Percentiles rank a stretch among this genome's conserved stretches.
Conservation (phyloP, 2,329 filamentous ascomycete genomes). For the Colletotrichum kahawae region DNA sequence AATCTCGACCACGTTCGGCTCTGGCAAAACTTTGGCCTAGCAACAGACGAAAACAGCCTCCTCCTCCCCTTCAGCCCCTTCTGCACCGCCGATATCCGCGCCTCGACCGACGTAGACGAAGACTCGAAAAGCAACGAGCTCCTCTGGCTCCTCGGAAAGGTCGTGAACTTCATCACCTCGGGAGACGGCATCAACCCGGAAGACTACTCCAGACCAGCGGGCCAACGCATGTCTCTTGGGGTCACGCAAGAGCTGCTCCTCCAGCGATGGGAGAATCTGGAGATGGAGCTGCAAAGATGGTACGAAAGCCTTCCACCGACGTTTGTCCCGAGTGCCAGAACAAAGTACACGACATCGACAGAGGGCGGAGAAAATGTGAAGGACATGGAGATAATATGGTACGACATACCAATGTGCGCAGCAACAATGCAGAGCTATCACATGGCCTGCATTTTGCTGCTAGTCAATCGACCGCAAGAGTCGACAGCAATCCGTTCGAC, state of each 20-base stretch:
- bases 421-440: constrained; percentile 71
- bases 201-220: background rate
- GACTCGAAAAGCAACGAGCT: constrained; percentile 69
- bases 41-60: constrained; percentile 57
- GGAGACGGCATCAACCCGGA: constrained; percentile 49
- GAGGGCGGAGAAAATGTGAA: background rate
- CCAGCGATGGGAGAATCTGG: constrained; percentile 11
- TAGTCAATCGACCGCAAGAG: constrained; percentile 31
- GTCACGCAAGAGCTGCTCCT: background rate
- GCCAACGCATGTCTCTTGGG: background rate
- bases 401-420: constrained; percentile 66
- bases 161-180: constrained; percentile 67
- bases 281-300: background rate
- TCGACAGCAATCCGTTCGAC: background rate
- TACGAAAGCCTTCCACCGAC: background rate
- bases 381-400: constrained; percentile 63
- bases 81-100: constrained; percentile 38
- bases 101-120: constrained; percentile 59
- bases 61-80: constrained; percentile 47
- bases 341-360: background rate
- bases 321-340: background rate
- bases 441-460: constrained; percentile 65
- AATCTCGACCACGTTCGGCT: constrained; percentile 66
- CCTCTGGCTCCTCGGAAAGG: constrained; percentile 69
- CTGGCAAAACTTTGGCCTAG: constrained; percentile 68